phyloP scores from a whole-genome alignment of 805 yeast species.

The Zygosaccharomyces bailii region DNA sequence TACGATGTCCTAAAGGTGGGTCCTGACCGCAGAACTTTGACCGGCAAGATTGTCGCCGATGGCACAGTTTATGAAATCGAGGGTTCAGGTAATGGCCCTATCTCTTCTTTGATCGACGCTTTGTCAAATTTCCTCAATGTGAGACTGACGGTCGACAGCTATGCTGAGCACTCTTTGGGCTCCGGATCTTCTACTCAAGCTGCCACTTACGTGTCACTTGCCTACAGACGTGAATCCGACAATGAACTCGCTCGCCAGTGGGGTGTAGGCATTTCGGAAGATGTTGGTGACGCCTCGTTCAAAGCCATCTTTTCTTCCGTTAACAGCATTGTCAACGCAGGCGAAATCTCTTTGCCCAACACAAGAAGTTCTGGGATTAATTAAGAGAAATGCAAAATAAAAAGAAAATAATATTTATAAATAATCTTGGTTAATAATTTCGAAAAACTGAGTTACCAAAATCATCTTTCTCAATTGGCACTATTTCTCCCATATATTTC shows the following conservation, averaged over 20 bases:
- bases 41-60: slow-evolving; percentile 41
- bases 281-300: slow-evolving; percentile 82
- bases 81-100: slow-evolving; percentile 77
- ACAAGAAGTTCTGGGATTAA: slow-evolving; percentile 17
- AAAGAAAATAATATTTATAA: slow-evolving; percentile 1
- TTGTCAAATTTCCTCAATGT: slow-evolving; percentile 49
- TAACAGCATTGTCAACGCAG: slow-evolving; percentile 40
- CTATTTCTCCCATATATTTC: background rate
- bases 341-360: slow-evolving; percentile 29
- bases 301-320: slow-evolving; percentile 63
- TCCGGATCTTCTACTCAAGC: slow-evolving; percentile 69
- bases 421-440: background rate
- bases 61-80: slow-evolving; percentile 37
- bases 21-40: slow-evolving; percentile 43
- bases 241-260: slow-evolving; percentile 49
- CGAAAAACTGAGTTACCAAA: background rate
- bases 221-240: slow-evolving; percentile 44
- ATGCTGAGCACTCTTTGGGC: slow-evolving; percentile 72
- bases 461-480: too few species aligned
- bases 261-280: slow-evolving; percentile 94
- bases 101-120: slow-evolving; percentile 69
- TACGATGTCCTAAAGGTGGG: slow-evolving; percentile 40
- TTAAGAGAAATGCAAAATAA: slow-evolving; percentile 7
- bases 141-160: slow-evolving; percentile 59
- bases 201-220: slow-evolving; percentile 65